These are phyloP conservation scores for Calonectria pseudoturangicola DNA, from an alignment of 2,329 filamentous ascomycete species.

Conservation along the genomic window DNA sequence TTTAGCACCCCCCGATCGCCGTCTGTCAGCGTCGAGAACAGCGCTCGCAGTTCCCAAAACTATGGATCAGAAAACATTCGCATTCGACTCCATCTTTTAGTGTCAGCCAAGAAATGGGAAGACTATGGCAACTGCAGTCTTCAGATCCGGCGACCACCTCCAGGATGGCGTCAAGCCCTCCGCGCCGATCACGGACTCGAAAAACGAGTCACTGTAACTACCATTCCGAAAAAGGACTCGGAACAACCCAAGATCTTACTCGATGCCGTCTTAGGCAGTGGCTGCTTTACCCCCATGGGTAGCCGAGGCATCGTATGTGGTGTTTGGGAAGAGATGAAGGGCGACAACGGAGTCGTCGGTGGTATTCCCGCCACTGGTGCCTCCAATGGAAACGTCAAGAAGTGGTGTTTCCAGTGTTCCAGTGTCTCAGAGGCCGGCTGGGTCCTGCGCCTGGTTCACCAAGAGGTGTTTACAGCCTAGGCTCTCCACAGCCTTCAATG, in stretches of 20 bases:
- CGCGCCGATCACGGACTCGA: conserved; percentile 80
- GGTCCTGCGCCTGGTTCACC: conserved; percentile 74
- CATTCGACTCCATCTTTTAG: conserved; percentile 89
- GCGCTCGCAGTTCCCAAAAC: conserved; percentile 74
- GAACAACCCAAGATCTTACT: conserved; percentile 79
- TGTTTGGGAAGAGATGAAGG: conserved; percentile 86
- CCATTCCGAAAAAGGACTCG: conserved; percentile 78
- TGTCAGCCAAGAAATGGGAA: conserved; percentile 87
- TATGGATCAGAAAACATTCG: conserved; percentile 83
- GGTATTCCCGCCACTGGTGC: conserved; percentile 71
- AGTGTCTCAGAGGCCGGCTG: conserved; percentile 72
- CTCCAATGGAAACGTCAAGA: conserved; percentile 73
- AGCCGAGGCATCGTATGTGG: conserved; percentile 91
- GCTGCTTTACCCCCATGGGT: conserved; percentile 88
- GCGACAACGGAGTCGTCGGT: conserved; percentile 74
- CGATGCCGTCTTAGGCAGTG: conserved; percentile 89
- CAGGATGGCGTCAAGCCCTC: conserved; percentile 75
- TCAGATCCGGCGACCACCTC: conserved; percentile 86
- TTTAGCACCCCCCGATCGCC: conserved; percentile 72
- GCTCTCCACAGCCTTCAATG: conserved; percentile 25
- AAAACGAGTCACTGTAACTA: conserved; percentile 88
- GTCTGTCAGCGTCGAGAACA: conserved; percentile 73
- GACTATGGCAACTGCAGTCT: conserved; percentile 91
- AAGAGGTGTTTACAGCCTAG: conserved; percentile 69
- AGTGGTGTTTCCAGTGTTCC: conserved; percentile 78